phyloP scores from a whole-genome alignment of 2,329 filamentous ascomycete species.

The Nemania sp. region DNA sequence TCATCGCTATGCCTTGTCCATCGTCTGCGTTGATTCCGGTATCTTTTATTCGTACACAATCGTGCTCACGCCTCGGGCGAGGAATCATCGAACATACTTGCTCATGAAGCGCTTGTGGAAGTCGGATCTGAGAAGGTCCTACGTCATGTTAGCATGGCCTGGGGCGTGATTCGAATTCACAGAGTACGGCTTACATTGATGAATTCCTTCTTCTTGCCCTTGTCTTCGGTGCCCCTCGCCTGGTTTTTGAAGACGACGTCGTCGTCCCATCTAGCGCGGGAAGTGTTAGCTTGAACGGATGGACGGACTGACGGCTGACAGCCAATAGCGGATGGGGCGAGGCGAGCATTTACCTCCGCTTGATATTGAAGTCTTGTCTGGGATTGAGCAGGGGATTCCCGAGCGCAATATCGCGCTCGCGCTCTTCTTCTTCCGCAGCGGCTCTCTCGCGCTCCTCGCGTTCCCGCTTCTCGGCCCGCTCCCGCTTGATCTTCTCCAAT shows the following conservation, averaged over 20 bases:
- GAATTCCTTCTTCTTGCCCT: conserved; percentile 87
- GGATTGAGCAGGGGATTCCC: conserved; percentile 89
- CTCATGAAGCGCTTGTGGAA: conserved; percentile 98
- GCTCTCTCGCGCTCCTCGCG: conserved; percentile 80
- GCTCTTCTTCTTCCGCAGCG: conserved; percentile 79
- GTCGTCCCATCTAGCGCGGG: conserved; percentile 79
- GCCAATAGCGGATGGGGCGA: no score
- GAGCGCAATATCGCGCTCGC: conserved; percentile 85
- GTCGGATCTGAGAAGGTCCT: conserved; percentile 89
- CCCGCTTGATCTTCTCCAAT: conserved; percentile 89
- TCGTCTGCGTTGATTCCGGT: neutral
- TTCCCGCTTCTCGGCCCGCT: conserved; percentile 80
- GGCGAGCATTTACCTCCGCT: conserved; percentile 58
- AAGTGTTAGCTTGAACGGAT: conserved; percentile 6
- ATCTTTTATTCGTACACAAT: neutral
- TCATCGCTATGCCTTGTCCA: neutral
- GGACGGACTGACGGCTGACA: no score
- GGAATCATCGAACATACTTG: conserved; percentile 60
- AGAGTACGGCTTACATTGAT: conserved; percentile 73
- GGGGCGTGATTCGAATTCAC: neutral
- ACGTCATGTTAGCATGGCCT: conserved; percentile 33
- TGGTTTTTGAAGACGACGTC: conserved; percentile 99
- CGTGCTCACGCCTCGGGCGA: neutral
- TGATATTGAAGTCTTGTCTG: conserved; percentile 84
- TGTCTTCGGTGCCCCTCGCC: conserved; percentile 90